Evolutionary conservation across 768 basidiomycete species (phyloP).

Genomic region (Russula emetica): DNA sequence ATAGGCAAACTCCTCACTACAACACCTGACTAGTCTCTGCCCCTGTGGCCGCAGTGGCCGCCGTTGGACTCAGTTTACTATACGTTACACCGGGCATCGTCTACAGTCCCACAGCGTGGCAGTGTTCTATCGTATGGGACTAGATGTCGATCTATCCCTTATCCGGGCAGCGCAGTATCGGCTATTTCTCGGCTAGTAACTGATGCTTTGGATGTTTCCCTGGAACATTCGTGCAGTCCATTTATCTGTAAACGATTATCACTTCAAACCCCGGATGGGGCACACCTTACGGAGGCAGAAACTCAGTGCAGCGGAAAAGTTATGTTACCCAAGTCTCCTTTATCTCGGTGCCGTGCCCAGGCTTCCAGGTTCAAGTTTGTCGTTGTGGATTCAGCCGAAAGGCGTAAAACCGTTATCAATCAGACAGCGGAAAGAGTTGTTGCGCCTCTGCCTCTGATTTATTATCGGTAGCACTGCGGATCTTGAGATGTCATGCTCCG

Average conservation of each 20-base stretch:
- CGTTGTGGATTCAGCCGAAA: neutral
- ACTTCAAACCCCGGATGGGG: slow-evolving; percentile 1
- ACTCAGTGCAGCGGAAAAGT: neutral
- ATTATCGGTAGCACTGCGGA: slow-evolving; percentile 8
- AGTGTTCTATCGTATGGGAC: neutral
- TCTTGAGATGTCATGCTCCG: slow-evolving; percentile 5
- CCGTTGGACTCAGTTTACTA: slow-evolving; percentile 10
- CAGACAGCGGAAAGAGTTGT: neutral
- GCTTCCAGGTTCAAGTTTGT: neutral
- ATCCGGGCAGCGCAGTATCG: slow-evolving; percentile 11
- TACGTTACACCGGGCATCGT: neutral
- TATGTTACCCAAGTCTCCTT: slow-evolving; percentile 8
- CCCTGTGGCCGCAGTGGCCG: slow-evolving; percentile 1
- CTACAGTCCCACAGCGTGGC: neutral
- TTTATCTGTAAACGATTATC: slow-evolving; percentile 19
- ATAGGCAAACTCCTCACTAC: neutral
- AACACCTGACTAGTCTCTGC: slow-evolving; percentile 4
- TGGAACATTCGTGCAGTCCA: slow-evolving; percentile 18
- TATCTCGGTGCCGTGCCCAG: neutral
- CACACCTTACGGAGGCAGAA: neutral
- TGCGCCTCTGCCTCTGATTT: neutral
- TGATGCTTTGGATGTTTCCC: slow-evolving; percentile 9
- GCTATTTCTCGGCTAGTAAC: slow-evolving; percentile 22
- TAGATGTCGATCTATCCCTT: slow-evolving; percentile 8
- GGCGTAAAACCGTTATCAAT: slow-evolving; percentile 6